Base-by-base conservation (phyloP, 1,284 basidiomycete species). In the Thecaphora frezii region DNA sequence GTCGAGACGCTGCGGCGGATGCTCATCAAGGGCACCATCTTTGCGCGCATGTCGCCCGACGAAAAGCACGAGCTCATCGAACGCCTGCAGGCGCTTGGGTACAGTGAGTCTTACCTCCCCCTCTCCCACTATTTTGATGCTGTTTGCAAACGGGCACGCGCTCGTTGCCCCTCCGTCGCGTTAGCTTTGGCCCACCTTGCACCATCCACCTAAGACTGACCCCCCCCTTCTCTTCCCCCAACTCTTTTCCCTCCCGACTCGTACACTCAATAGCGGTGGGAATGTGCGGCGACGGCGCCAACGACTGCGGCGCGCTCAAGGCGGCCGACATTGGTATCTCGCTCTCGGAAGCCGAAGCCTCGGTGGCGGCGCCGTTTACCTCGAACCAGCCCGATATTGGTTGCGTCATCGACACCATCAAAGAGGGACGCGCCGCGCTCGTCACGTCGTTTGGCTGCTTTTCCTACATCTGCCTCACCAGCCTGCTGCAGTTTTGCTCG, bases 61-160 rank as follows among this genome's bases (percentile, higher is more conserved):
- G 96, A 98, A 82, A 99, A 99, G 83, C 96, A 97, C 73, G 96
- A 99, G 79, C 86, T 98, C 19, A 91, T 99, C 39, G 94, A 97
- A 78, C 86, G 93, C 3, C 83, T 99, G 22, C 96, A 98, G 77
- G 83, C 85, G 4, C 84, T 98, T 10, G 94, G 93, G 9, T 98
- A 97, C 78, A 96, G 33, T 36, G 33, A 9, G 33, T 36, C 16
- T 3, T 4, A 16, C 12, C 33, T 16, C 10, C 33, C 33, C n/a
- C n/a, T n/a, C n/a, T n/a, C n/a, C n/a, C n/a, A n/a, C n/a, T n/a
- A n/a, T 36, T 14, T 16, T 14, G 28, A 8, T 30, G 12, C 16
- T 14, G 4, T 36, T 16, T 36, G 4, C 33, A 4, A 9, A 36
- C 12, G 33, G 7, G 5, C 8, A 16, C 8, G 10, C 33, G 33